Conservation (phyloP, 257 asterid species). For the Solanum lycopersicoides region DNA sequence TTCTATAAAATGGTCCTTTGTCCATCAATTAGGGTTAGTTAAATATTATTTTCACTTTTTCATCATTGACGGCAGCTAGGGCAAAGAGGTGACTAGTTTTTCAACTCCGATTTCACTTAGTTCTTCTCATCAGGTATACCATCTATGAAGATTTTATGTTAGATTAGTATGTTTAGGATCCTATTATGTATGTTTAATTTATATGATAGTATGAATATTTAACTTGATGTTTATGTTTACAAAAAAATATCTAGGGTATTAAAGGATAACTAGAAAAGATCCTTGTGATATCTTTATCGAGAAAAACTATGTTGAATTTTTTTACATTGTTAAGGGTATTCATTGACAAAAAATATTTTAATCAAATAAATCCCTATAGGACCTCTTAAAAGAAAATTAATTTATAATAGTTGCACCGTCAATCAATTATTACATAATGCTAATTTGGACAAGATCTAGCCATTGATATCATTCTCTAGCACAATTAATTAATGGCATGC, state of each 20-base stretch:
- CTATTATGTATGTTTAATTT: no score
- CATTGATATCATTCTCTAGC: neutral
- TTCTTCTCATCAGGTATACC: neutral
- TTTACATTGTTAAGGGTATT: neutral
- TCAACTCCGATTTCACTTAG: neutral
- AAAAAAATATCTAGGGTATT: neutral
- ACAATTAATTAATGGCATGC: neutral
- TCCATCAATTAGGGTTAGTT: neutral
- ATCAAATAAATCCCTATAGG: no score
- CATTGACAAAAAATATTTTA: neutral
- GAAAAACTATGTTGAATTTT: neutral
- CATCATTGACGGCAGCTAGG: neutral
- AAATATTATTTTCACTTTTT: no score
- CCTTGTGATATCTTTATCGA: neutral
- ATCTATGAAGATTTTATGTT: neutral
- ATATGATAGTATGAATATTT: neutral
- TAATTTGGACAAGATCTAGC: neutral
- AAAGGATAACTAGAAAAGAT: no score
- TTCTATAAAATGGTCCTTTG: neutral
- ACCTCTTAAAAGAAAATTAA: no score
- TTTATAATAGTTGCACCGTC: neutral
- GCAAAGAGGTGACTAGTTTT: neutral
- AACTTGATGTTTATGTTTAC: neutral
- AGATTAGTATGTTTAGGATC: neutral
- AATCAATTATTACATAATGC: neutral